A percentile compares a stretch with the other conserved stretches of the same genome.
These are phyloP conservation scores for Raddia distichophylla DNA, from an alignment of 176 grass and related monocot species.

Conservation along the genomic window DNA sequence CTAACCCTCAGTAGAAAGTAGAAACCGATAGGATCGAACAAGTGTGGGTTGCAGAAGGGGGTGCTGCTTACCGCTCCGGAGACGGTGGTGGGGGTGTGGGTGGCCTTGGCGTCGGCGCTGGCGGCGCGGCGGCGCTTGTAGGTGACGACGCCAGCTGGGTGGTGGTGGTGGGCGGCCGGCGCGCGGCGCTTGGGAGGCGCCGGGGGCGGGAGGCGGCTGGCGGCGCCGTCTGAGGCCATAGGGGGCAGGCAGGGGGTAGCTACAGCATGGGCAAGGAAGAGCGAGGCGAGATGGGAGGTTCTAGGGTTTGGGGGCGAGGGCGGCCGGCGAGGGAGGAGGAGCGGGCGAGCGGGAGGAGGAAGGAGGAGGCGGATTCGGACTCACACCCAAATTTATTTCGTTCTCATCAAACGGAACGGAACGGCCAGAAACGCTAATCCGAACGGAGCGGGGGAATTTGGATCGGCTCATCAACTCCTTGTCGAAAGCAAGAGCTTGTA, in stretches of 20 bases:
- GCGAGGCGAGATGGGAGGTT: neutral
- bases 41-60: neutral
- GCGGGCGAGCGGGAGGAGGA: neutral
- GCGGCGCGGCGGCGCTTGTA: slow-evolving; percentile 54
- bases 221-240: slow-evolving; percentile 35
- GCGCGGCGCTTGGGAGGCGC: slow-evolving; percentile 37
- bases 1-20: neutral
- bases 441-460: no score
- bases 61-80: slow-evolving; percentile 14
- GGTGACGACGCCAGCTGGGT: slow-evolving; percentile 25
- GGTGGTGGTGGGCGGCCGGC: neutral
- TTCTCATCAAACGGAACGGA: no score
- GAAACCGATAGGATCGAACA: neutral
- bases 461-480: no score
- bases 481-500: no score
- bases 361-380: neutral
- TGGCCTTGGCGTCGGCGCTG: neutral
- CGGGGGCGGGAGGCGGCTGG: slow-evolving; percentile 23
- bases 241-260: neutral
- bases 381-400: neutral
- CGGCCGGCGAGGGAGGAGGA: neutral
- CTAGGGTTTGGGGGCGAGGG: neutral
- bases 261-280: slow-evolving; percentile 11
- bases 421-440: no score
- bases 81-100: neutral